These are phyloP conservation scores for Suhomyces faveliae DNA, from an alignment of 805 yeast species.

Conservation along the genomic window DNA sequence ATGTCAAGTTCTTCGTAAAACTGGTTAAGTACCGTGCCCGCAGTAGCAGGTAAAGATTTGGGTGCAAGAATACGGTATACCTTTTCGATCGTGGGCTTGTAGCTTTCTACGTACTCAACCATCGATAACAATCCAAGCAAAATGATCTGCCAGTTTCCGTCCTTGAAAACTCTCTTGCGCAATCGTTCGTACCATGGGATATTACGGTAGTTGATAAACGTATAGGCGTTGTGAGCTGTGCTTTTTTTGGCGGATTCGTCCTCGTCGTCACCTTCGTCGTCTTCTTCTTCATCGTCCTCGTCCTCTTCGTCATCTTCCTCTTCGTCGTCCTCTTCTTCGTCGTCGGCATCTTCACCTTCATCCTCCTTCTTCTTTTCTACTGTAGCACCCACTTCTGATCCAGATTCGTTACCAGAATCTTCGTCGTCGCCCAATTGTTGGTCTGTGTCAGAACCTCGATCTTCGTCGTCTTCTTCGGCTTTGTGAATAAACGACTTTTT, in stretches of 20 bases:
- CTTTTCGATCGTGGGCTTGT: slow-evolving; percentile 46
- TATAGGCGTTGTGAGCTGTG: slow-evolving; percentile 43
- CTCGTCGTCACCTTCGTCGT: slow-evolving; percentile 20
- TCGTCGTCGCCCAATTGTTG: slow-evolving; percentile 23
- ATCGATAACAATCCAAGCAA: slow-evolving; percentile 69
- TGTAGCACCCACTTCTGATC: slow-evolving; percentile 15
- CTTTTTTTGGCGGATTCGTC: slow-evolving; percentile 19
- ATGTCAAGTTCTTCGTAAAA: slow-evolving; percentile 55
- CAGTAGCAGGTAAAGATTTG: slow-evolving; percentile 45
- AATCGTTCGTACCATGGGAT: slow-evolving; percentile 77
- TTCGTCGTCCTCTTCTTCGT: slow-evolving; percentile 13
- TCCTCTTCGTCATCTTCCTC: slow-evolving; percentile 16
- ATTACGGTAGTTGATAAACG: slow-evolving; percentile 55
- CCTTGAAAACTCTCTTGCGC: slow-evolving; percentile 68
- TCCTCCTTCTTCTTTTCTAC: slow-evolving; percentile 2
- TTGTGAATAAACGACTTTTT: slow-evolving; percentile 21
- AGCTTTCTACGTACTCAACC: slow-evolving; percentile 57
- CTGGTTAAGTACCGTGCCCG: slow-evolving; percentile 47
- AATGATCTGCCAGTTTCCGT: slow-evolving; percentile 83
- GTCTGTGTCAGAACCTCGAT: slow-evolving; percentile 18
- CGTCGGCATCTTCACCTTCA: slow-evolving; percentile 19
- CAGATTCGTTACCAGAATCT: slow-evolving; percentile 17
- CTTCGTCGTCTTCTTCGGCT: slow-evolving; percentile 23
- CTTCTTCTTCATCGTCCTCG: slow-evolving; percentile 13
- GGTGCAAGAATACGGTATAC: slow-evolving; percentile 62